These are phyloP conservation scores for Alternaria hordeiaustralica DNA, from an alignment of 2,329 filamentous ascomycete genomes.

Conservation along the genomic window DNA sequence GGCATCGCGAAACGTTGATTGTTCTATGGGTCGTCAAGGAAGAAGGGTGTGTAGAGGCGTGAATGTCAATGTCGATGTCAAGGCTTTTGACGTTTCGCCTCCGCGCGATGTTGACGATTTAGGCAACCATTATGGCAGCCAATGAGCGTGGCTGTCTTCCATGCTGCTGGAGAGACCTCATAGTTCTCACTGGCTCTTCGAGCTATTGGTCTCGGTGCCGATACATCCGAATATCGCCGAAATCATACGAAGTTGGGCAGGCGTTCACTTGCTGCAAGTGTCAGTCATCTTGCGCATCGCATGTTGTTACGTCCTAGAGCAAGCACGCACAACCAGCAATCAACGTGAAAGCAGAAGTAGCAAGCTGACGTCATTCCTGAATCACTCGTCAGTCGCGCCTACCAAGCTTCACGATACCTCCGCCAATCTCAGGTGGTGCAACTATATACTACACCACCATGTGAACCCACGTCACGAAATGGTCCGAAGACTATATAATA, in stretches of 20 bases:
- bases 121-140: neutral
- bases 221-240: neutral
- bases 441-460: neutral
- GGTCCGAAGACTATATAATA: neutral
- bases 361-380: neutral
- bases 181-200: neutral
- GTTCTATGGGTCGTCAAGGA: neutral
- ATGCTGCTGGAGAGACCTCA: neutral
- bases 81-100: neutral
- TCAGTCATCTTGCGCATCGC: neutral
- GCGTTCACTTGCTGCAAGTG: neutral
- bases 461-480: neutral
- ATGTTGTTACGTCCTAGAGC: neutral
- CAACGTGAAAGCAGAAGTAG: neutral
- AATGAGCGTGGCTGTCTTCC: neutral
- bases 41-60: neutral
- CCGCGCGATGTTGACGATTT: neutral
- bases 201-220: neutral
- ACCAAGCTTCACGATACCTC: neutral
- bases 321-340: neutral
- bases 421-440: rapidly evolving
- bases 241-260: rapidly evolving
- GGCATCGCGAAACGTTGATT: neutral
- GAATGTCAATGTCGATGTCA: neutral
- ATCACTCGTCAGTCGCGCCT: neutral